A percentile compares a stretch with the other conserved stretches of the same genome.
These are phyloP conservation scores for Globisporangium polare DNA, from an alignment of 352 stramenopile species.

Conservation along the genomic window DNA sequence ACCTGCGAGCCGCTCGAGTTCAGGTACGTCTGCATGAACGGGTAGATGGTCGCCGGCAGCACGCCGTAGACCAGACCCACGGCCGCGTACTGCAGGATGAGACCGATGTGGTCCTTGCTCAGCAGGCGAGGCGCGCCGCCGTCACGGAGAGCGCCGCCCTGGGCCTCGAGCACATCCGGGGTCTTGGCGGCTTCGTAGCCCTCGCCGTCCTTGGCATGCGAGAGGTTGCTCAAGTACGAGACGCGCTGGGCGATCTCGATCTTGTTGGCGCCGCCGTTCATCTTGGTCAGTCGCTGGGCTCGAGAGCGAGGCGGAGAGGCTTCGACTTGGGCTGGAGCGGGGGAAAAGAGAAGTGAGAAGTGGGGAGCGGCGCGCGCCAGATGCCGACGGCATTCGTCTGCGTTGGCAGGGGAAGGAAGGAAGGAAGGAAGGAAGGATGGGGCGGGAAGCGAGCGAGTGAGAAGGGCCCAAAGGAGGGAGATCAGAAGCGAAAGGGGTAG, in stretches of 20 bases:
- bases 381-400: no score
- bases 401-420: no score
- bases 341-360: neutral
- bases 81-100: neutral
- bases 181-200: neutral
- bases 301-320: neutral
- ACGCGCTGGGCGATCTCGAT: neutral
- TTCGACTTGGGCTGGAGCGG: neutral
- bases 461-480: neutral
- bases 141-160: neutral
- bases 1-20: conserved; percentile 48
- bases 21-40: conserved; percentile 49
- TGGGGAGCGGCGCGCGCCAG: neutral
- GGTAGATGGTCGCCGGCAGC: conserved; percentile 44
- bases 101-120: neutral
- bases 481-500: neutral
- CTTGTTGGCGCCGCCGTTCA: neutral
- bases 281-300: neutral
- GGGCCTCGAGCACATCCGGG: neutral
- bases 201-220: neutral
- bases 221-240: neutral
- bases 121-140: neutral
- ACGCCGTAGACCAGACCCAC: neutral
- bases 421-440: neutral
- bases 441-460: neutral